Evolutionary conservation across 495 filamentous ascomycete genomes (phyloP), one percentile per base, ranked within the genome.

Genomic region (Pseudoneurospora amorphoporcata): DNA sequence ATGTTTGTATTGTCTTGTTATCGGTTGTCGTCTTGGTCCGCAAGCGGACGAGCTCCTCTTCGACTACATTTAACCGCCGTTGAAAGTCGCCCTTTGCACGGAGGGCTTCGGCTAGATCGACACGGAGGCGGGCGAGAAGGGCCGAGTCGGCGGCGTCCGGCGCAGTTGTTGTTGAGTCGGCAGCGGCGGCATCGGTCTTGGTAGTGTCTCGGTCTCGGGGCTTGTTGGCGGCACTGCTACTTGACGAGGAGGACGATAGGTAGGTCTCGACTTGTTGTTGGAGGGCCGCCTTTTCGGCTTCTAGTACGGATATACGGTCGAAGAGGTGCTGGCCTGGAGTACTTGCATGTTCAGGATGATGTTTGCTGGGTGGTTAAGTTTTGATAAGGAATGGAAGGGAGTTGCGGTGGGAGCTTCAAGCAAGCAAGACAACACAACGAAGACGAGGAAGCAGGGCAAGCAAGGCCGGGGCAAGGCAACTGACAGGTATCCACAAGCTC

Each of bases 81-180:
- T 93, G 89, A n/a, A 92, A 80, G 61, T 90, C 84, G 8, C 86
- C 85, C 61, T 90, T 89, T 16, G 89, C 88, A 40, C 91, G 90
- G 68, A 94, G 88, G n/a, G 93, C 91, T 79, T 90, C 90, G 8
- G 88, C 85, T 3, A 95, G 83, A 38, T 95, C 91, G 45, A 87
- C 79, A 16, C 88, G 84, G 1, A 90, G 81, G 43, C 86, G 83
- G 19, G 86, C 80, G 8, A 87, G 75, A 47, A 81, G 74, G 9
- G 78, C 65, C 8, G 71, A 79, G 74, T 80, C 76, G 19, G 79
- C 82, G 69, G 79, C 61, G 19, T 77, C 39, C 38, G 74, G 43
- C 35, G 74, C 41, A 58, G 76, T 53, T 37, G 78, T 68, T 32
- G 79, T 68, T 40, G 47, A 32, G 71, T 43, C n/a, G 69, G 77